Evolutionary conservation across 768 basidiomycete genomes (phyloP).

Genomic region (Podaxis sp.): DNA sequence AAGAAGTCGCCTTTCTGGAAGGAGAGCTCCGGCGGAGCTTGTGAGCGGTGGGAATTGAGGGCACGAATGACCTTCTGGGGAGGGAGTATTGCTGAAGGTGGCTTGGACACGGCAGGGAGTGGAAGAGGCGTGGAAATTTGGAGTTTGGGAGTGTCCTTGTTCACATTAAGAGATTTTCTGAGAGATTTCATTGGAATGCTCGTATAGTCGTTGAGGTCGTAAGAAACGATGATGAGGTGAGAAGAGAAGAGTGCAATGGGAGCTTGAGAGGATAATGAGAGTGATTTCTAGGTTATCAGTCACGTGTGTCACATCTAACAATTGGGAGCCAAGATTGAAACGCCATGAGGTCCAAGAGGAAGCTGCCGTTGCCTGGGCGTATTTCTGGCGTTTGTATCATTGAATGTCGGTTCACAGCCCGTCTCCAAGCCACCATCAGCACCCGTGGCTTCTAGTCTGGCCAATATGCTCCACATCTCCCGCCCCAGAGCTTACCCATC

Average conservation of each 20-base stretch:
- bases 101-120: constrained; percentile 68
- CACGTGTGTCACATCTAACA: constrained; percentile 13
- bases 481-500: not conserved
- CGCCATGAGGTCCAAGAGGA: not conserved
- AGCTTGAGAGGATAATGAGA: constrained; percentile 5
- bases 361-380: not conserved
- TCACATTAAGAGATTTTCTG: constrained; percentile 74
- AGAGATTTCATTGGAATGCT: constrained; percentile 67
- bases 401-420: not conserved
- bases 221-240: constrained; percentile 13
- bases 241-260: constrained; percentile 11
- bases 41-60: constrained; percentile 59
- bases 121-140: constrained; percentile 73
- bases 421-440: not conserved
- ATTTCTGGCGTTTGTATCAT: constrained; percentile 3
- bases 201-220: constrained; percentile 13
- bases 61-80: constrained; percentile 97
- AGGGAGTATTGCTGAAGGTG: constrained; percentile 68
- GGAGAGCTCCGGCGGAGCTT: constrained; percentile 80
- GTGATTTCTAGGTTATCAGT: constrained; percentile 8
- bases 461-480: not conserved
- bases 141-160: constrained; percentile 57
- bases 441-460: not conserved
- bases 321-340: not conserved
- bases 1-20: constrained; percentile 97